Conservation (phyloP, 805 yeast genomes). For the Candida montana region DNA sequence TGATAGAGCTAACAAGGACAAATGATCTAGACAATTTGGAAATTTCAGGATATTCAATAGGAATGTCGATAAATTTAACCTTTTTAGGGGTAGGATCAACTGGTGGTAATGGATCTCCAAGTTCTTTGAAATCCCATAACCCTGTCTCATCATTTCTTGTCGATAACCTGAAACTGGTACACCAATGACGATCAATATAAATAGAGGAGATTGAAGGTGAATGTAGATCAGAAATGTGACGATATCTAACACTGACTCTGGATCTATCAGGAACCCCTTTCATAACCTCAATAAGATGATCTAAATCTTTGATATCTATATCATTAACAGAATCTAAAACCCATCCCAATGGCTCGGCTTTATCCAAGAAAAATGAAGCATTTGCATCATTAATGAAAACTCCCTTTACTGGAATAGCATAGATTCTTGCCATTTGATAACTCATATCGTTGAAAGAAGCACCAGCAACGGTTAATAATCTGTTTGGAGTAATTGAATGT, state of each 20-base stretch:
- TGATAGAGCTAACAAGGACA: slow-evolving; percentile 59
- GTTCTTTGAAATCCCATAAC: slow-evolving; percentile 48
- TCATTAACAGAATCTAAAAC: slow-evolving; percentile 74
- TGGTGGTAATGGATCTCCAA: slow-evolving; percentile 56
- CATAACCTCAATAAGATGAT: slow-evolving; percentile 75
- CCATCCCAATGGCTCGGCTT: slow-evolving; percentile 69
- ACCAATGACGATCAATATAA: slow-evolving; percentile 83
- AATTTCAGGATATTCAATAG: slow-evolving; percentile 49
- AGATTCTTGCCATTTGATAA: slow-evolving; percentile 83
- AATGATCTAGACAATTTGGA: slow-evolving; percentile 59
- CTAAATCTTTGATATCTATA: slow-evolving; percentile 65
- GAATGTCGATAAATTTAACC: slow-evolving; percentile 68
- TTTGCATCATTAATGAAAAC: slow-evolving; percentile 75
- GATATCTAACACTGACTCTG: slow-evolving; percentile 63
- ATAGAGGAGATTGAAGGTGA: slow-evolving; percentile 62
- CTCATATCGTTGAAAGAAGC: slow-evolving; percentile 82
- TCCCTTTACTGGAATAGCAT: slow-evolving; percentile 79
- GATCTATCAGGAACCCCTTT: slow-evolving; percentile 68
- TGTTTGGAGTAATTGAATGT: slow-evolving; percentile 76
- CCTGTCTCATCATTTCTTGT: slow-evolving; percentile 54
- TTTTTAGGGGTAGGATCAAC: slow-evolving; percentile 45
- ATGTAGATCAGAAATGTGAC: slow-evolving; percentile 78
- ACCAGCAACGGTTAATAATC: slow-evolving; percentile 79
- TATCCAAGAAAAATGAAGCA: slow-evolving; percentile 64
- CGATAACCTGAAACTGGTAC: slow-evolving; percentile 62